Evolutionary conservation across 2,329 filamentous ascomycete species (phyloP).

Genomic region (Alternaria dauci): DNA sequence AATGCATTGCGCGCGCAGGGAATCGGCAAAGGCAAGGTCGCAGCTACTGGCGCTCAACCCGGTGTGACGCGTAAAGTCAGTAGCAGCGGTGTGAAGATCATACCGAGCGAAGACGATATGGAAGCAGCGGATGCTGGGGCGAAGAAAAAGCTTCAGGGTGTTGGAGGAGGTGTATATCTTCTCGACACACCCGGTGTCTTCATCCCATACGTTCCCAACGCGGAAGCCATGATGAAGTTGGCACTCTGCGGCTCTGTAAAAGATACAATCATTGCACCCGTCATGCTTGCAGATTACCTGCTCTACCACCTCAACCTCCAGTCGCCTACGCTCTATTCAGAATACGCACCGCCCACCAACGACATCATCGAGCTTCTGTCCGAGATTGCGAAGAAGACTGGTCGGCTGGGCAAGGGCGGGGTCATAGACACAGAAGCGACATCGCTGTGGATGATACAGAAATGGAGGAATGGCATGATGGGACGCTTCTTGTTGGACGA

Average conservation of each 20-base stretch:
- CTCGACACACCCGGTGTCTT: slow-evolving; percentile 96
- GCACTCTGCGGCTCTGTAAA: slow-evolving; percentile 90
- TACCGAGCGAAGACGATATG: slow-evolving; percentile 60
- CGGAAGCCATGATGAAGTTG: slow-evolving; percentile 93
- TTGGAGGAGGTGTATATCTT: slow-evolving; percentile 74
- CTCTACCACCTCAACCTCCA: slow-evolving; percentile 81
- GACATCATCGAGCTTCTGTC: slow-evolving; percentile 78
- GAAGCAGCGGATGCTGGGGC: slow-evolving; percentile 27
- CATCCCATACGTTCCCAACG: slow-evolving; percentile 85
- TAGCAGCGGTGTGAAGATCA: slow-evolving; percentile 81
- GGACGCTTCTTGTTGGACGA: slow-evolving; percentile 83
- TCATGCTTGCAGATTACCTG: slow-evolving; percentile 87
- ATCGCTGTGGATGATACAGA: slow-evolving; percentile 80
- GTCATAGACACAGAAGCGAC: slow-evolving; percentile 74
- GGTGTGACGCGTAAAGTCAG: slow-evolving; percentile 85
- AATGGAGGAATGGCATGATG: slow-evolving; percentile 79
- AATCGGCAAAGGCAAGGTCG: slow-evolving; percentile 73
- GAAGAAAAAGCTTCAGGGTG: slow-evolving; percentile 39
- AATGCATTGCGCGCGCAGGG: slow-evolving; percentile 81
- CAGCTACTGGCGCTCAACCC: slow-evolving; percentile 83
- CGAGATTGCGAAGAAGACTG: slow-evolving; percentile 75
- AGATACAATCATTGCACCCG: slow-evolving; percentile 80
- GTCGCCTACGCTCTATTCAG: slow-evolving; percentile 68
- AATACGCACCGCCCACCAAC: slow-evolving; percentile 82
- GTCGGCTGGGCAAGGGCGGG: slow-evolving; percentile 78